Base-by-base conservation (phyloP, 495 filamentous ascomycete species). In the Neurospora sp. region DNA sequence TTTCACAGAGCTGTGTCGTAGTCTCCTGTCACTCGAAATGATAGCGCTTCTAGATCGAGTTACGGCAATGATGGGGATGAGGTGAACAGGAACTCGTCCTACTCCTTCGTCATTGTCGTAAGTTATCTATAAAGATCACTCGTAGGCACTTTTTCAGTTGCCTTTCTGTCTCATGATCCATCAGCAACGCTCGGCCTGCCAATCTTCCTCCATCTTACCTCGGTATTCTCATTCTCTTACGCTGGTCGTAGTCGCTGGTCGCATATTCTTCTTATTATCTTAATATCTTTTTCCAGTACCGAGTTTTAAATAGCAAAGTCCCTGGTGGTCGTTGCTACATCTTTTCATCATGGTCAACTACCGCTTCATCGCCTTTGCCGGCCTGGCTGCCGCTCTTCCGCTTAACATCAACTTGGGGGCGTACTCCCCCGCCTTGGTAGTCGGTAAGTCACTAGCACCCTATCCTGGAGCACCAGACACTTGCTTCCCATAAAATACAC, bases 331-430 rank as follows among this genome's bases (percentile, higher is more conserved):
- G 3, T 18, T 48, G 40, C 69, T 71, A 76, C 68, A 71, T 35
- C 71, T 59, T 73, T 61, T 61, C 76, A 82, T 76, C 11, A 87
- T 87, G 85, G 83, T 84, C 72, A 77, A 75, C 22, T 84, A 85
- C 72, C 73, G 75, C 38, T 72, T 83, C 76, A 53, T 85, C 74
- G 73, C 81, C 70, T 78, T 81, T 73, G 84, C 82, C 75, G 79
- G 81, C 75, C 76, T 85, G 46, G 79, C 81, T 18, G 80, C 79
- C 41, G 87, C 86, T 46, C 80, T 89, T 72, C 87, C 87, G 10
- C 83, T 89, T 42, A 89, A 89, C 79, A 89, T 89, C 80, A 89
- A 89, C 80, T 82, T 89, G 48, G 87, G 86, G 39, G 87, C 86
- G 42, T 88, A 88, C 76, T 88, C 87, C 11, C 87, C 87, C 10